phyloP scores from a whole-genome alignment of 805 yeast genomes.

The Grigorovia transvaalensis region DNA sequence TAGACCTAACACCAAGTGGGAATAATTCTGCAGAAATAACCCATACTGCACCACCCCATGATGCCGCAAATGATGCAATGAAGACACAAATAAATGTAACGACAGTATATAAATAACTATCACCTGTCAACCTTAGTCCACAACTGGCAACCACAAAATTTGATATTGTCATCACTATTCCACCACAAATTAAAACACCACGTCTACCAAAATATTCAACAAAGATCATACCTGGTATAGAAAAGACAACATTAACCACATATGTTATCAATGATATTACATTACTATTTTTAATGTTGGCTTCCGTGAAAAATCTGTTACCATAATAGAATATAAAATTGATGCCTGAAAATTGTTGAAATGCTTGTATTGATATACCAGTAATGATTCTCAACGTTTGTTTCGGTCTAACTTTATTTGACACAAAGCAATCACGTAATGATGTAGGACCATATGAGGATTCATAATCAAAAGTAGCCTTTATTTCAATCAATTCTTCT shows the following conservation, averaged over 20 bases:
- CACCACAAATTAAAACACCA: constrained; percentile 59
- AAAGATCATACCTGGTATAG: constrained; percentile 72
- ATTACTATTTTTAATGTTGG: constrained; percentile 58
- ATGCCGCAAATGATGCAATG: constrained; percentile 65
- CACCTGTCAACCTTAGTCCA: constrained; percentile 38
- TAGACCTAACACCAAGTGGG: constrained; percentile 64
- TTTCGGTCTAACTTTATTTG: constrained; percentile 44
- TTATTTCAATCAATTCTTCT: constrained; percentile 66
- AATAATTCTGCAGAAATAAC: constrained; percentile 56
- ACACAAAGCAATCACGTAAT: constrained; percentile 47
- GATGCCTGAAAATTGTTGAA: constrained; percentile 86
- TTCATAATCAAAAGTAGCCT: constrained; percentile 66
- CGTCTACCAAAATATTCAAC: constrained; percentile 80
- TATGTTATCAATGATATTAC: constrained; percentile 67
- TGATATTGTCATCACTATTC: constrained; percentile 57
- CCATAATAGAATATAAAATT: constrained; percentile 88
- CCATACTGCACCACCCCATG: constrained; percentile 86
- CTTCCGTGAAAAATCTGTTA: constrained; percentile 60
- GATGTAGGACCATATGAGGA: constrained; percentile 42
- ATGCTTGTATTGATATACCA: constrained; percentile 59
- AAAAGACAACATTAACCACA: constrained; percentile 67
- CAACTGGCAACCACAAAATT: constrained; percentile 61
- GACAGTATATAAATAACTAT: constrained; percentile 41
- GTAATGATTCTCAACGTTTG: constrained; percentile 51
- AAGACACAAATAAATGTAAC: constrained; percentile 58